Evolutionary conservation across 2,329 filamentous ascomycete genomes (phyloP), one percentile per base, ranked within the genome.

Genomic region (Venturia asperata): DNA sequence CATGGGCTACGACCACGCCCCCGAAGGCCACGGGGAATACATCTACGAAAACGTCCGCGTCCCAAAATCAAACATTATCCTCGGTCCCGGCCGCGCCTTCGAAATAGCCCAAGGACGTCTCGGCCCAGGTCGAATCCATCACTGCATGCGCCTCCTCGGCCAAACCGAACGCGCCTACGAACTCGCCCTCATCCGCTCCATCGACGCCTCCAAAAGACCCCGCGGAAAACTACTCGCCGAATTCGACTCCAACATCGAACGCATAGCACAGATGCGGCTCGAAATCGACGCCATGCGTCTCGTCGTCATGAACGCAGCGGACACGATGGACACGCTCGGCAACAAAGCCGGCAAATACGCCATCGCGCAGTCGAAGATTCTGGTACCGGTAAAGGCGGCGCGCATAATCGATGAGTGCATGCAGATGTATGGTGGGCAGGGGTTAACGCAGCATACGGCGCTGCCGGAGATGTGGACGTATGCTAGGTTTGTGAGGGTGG

Each of bases 391-490:
- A 60, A 72, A 75, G 58, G 70, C 75, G 21, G 71, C 74, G 55
- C 75, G 74, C 65, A 73, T 77, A 49, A 77, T 78, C 62, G 76
- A 78, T 68, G 75, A 77, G 68, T 76, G 75, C 41, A 78, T 78
- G 75, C 77, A 78, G 67, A 73, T 78, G 58, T 78, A 77, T 68
- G 76, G 77, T 56, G 77, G 75, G 0, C 74, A 77, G 67, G 77
- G 77, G 9, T 64, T 78, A 17, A 78, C 75, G 19, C 77, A 78
- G 66, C 75, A 78, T 68, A 78, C 77, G 3, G 73, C 75, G 0
- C 68, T 78, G 61, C 75, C 77, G 9, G 75, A 77, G 70, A 71
- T 78, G 66, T 78, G 77, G 77, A 77, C 77, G 34, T 77, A 77
- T 70, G 76, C 77, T 1, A 65, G 77, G 30, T 77, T 77, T 68